Percentiles rank a stretch among this genome's conserved stretches.
Evolutionary conservation across 1,139 yeast genomes (phyloP).

Genomic region (Pichia terricola): DNA sequence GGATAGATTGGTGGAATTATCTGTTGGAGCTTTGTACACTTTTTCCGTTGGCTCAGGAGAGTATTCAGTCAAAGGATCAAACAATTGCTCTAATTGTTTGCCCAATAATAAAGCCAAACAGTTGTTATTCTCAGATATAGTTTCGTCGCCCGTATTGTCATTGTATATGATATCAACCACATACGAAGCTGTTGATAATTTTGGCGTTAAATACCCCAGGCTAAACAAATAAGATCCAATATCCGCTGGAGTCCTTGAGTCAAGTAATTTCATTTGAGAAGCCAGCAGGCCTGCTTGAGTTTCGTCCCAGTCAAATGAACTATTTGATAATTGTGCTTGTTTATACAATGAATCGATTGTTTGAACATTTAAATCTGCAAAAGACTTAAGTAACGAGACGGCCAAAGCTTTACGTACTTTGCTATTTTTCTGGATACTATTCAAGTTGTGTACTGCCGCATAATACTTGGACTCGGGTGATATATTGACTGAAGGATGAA

Average conservation of each 20-base stretch:
- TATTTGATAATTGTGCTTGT: conserved; percentile 22
- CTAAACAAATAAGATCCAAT: conserved; percentile 43
- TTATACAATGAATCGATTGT: conserved; percentile 18
- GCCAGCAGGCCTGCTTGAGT: conserved; percentile 75
- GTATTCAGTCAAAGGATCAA: conserved; percentile 83
- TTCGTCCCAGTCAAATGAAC: conserved; percentile 50
- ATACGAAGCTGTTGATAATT: conserved; percentile 44
- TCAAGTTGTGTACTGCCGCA: conserved; percentile 69
- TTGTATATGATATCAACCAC: conserved; percentile 71
- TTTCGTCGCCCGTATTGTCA: conserved; percentile 28
- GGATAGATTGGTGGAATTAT: not conserved
- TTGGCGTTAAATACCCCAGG: conserved; percentile 38
- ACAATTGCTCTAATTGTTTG: conserved; percentile 75
- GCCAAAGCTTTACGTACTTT: conserved; percentile 71
- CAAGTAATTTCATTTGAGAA: conserved; percentile 44
- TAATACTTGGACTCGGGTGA: conserved; percentile 57
- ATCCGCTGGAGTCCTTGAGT: conserved; percentile 40
- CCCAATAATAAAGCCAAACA: conserved; percentile 68
- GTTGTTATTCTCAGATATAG: conserved; percentile 57
- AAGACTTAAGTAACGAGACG: conserved; percentile 59
- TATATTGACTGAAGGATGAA: conserved; percentile 52
- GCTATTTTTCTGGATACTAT: conserved; percentile 39
- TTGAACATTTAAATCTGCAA: conserved; percentile 37
- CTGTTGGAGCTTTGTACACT: conserved; percentile 46
- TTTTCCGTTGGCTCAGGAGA: conserved; percentile 80